phyloP scores from a whole-genome alignment of 2,329 filamentous ascomycete genomes.

The Rugonectria rugulosa region DNA sequence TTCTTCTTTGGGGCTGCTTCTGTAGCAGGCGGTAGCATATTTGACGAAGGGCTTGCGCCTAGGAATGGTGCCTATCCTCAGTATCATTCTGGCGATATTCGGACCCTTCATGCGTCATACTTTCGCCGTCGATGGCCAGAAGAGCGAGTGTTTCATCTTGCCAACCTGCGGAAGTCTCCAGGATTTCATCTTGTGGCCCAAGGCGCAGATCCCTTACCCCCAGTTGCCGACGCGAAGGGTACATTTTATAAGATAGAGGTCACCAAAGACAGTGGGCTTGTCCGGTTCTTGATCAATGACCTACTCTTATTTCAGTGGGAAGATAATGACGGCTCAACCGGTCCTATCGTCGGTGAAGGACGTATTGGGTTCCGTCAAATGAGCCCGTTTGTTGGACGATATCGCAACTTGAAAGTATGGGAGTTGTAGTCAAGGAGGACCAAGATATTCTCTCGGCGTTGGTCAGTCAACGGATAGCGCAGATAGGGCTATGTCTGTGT shows the following conservation, averaged over 20 bases:
- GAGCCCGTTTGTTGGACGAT: slow-evolving; percentile 31
- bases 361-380: slow-evolving; percentile 34
- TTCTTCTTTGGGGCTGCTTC: slow-evolving; percentile 35
- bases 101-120: slow-evolving; percentile 33
- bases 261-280: slow-evolving; percentile 29
- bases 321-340: slow-evolving; percentile 27
- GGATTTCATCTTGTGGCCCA: slow-evolving; percentile 34
- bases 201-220: slow-evolving; percentile 32
- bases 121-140: slow-evolving; percentile 36
- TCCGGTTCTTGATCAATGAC: slow-evolving; percentile 27
- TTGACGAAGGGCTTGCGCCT: slow-evolving; percentile 26
- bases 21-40: slow-evolving; percentile 31
- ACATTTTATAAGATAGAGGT: slow-evolving; percentile 34
- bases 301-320: slow-evolving; percentile 31
- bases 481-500: no score
- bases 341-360: slow-evolving; percentile 28
- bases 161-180: slow-evolving; percentile 34
- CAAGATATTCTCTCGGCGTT: no score
- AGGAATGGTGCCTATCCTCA: slow-evolving; percentile 35
- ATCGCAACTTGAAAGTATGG: slow-evolving; percentile 35
- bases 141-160: slow-evolving; percentile 33
- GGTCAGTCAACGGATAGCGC: no score
- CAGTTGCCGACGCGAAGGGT: slow-evolving; percentile 29
- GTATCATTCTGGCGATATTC: slow-evolving; percentile 35
- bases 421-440: no score